Evolutionary conservation across 1,139 yeast genomes (phyloP), one percentile per base, ranked within the genome.

Genomic region (Protomyces arabidopsidicola): DNA sequence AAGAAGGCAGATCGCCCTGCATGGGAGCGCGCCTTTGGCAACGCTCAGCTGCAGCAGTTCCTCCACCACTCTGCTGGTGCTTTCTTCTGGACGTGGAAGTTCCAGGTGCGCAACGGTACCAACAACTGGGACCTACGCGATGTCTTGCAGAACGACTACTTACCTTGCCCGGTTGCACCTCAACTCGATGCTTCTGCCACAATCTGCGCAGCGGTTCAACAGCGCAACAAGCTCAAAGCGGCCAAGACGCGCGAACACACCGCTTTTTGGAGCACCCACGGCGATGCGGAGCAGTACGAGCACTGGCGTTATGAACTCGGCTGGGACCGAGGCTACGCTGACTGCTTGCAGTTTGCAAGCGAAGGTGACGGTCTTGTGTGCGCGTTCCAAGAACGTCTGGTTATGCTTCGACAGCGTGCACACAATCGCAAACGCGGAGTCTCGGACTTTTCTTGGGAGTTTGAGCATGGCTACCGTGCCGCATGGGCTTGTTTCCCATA

Each of bases 81-180:
- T 62, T 91, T 81, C 74, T 93, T 93, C 75, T 93, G 98, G 98
- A 89, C 97, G 1, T 88, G 77, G 74, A 90, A 89, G 75, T 91
- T 91, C 72, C 84, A 87, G 72, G 81, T 84, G 64, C 97, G 97
- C 1, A 87, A 86, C 53, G 45, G 45, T 34, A 27, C 31, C 35
- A 58, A 58, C 22, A 55, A 90, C 76, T 91, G 98, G 98, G 97
- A 93, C 64, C 86, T 89, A 74, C 80, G 82, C 53, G 89, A 90
- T 55, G 88, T 88, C 93, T 76, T 82, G 34, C 84, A 86, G 35
- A 77, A 77, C 65, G 91, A 91, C 0, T 84, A 86, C 9, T 76
- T 90, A 27, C 81, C 82, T 8, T 59, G 71, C 4, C 83, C 85
- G 2, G 74, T 75, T 31, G 76, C 79, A 55, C 74, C 77, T 14